Evolutionary conservation across 2,329 filamentous ascomycete genomes (phyloP).

Genomic region (Elsinoe australis): DNA sequence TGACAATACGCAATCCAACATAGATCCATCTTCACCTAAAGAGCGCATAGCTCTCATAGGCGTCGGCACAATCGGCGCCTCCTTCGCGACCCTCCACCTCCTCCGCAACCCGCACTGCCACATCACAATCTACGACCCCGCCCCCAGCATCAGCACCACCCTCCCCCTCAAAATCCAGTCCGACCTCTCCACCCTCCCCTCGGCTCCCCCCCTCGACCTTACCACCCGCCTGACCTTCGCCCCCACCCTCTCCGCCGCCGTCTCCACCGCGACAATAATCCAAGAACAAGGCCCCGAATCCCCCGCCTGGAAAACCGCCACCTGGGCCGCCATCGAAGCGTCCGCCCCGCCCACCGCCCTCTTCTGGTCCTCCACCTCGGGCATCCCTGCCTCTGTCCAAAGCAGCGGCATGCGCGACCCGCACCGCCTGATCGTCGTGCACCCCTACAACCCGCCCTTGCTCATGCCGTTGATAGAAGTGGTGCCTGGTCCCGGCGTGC

Average conservation of each 20-base stretch:
- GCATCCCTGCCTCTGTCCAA: constrained; percentile 49
- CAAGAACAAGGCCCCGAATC: constrained; percentile 55
- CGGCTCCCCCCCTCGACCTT: constrained; percentile 21
- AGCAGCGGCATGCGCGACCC: constrained; percentile 36
- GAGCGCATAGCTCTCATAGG: constrained; percentile 37
- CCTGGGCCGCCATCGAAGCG: constrained; percentile 47
- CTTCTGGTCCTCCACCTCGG: constrained; percentile 52
- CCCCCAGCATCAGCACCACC: constrained; percentile 42
- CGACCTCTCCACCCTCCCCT: constrained; percentile 34
- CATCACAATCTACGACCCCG: constrained; percentile 46
- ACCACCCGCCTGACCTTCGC: constrained; percentile 32
- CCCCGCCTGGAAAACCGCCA: constrained; percentile 42
- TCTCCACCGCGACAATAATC: constrained; percentile 44
- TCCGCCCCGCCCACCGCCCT: constrained; percentile 40
- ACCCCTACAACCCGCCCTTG: constrained; percentile 56
- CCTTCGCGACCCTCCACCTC: constrained; percentile 49
- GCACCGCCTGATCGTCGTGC: constrained; percentile 47
- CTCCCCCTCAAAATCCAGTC: constrained; percentile 37
- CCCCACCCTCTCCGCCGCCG: constrained; percentile 36
- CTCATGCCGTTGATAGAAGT: constrained; percentile 55
- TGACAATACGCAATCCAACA: too few species aligned
- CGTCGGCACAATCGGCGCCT: constrained; percentile 47
- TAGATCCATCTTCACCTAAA: too few species aligned
- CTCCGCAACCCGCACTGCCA: constrained; percentile 34
- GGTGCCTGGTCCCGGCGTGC: constrained; percentile 44